Conservation (phyloP, 768 basidiomycete species). For the Xanthoconium purpureum region DNA sequence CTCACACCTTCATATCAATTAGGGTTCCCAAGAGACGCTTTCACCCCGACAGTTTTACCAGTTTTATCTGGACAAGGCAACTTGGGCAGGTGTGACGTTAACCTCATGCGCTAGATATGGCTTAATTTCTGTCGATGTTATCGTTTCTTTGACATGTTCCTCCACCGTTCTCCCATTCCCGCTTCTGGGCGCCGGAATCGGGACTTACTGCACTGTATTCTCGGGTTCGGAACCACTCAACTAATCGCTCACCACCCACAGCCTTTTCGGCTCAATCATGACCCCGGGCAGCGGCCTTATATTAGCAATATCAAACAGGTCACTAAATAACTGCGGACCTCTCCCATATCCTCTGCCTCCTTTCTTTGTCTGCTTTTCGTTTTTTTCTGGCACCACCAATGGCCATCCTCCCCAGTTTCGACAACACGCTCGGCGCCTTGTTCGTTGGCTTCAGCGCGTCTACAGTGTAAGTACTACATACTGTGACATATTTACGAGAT, state of each 20-base stretch:
- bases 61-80: slow-evolving; percentile 1
- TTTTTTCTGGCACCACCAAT: slow-evolving; percentile 12
- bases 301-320: background rate
- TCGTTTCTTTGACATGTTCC: background rate
- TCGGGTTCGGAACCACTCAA: background rate
- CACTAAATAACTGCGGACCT: background rate
- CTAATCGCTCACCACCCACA: background rate
- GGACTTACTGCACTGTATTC: background rate
- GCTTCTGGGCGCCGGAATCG: background rate
- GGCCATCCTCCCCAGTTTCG: slow-evolving; percentile 22
- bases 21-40: background rate
- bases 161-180: background rate
- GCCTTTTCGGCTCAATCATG: slow-evolving; percentile 6
- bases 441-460: slow-evolving; percentile 58
- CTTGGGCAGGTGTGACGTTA: slow-evolving; percentile 1
- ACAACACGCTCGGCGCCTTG: slow-evolving; percentile 57
- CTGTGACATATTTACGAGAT: background rate
- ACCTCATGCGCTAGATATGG: background rate
- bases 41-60: background rate
- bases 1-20: background rate
- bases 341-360: background rate
- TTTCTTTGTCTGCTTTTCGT: background rate
- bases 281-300: slow-evolving; percentile 10
- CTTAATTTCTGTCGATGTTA: slow-evolving; percentile 4
- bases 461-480: slow-evolving; percentile 24